Base-by-base conservation (phyloP, 1,139 yeast genomes). In the Pichia cactophila region DNA sequence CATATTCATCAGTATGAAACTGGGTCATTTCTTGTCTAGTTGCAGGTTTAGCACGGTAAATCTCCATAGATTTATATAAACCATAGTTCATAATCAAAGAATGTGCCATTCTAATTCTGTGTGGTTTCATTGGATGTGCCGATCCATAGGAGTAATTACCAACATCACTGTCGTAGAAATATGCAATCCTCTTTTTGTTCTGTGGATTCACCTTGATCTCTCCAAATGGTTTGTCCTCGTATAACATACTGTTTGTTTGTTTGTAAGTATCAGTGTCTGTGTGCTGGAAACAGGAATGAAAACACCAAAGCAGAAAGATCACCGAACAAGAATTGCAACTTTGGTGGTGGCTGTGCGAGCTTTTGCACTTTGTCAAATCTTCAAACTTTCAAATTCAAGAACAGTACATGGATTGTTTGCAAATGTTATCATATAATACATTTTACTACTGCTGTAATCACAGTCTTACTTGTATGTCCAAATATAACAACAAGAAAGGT, bases 61-160 rank as follows among this genome's bases (percentile, higher is more conserved):
- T 90, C 68, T 92, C 97, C 97, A 92, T 92, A 70, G 90, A 86
- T 69, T 90, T 88, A 72, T 92, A 90, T 53, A 92, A 75, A 2
- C 97, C 98, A 65, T 92, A 92, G 71, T 92, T 92, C 97, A 92
- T 92, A 60, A 92, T 86, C 62, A 92, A 75, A 36, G 96, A 86
- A 68, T 92, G 97, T 8, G 97, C 95, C 97, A 90, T 90, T 80
- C 97, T 84, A 73, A 92, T 90, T 66, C 97, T 81, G 67, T 90
- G 97, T 33, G 97, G 97, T 64, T 92, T 92, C 97, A 90, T 90
- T 46, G 97, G 97, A 68, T 92, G 98, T 31, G 97, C 97, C 10
- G 97, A 94, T 52, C 97, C 97, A 66, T 92, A 92, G 43, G 97
- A 96, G 68, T 90, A 92, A 70, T 92, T 92, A 37, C 97, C 97